Percentiles rank a stretch among this genome's conserved stretches.
phyloP scores from a whole-genome alignment of 2,329 filamentous ascomycete genomes.

The Arthroderma sp. region DNA sequence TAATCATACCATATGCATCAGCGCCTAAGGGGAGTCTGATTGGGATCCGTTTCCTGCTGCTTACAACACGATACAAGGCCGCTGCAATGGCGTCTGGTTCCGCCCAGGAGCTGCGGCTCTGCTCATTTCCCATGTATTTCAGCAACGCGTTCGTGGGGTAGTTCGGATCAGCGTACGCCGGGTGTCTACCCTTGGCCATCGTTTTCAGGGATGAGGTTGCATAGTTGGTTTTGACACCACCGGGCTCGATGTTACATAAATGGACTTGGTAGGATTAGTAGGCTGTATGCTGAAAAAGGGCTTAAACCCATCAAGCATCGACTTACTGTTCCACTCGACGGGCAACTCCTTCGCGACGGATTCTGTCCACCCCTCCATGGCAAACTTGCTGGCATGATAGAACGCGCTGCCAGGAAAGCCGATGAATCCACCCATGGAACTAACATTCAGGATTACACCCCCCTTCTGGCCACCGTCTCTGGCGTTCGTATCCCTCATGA shows the following conservation, averaged over 20 bases:
- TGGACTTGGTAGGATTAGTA: not conserved
- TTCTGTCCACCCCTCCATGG: constrained; percentile 37
- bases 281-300: not conserved
- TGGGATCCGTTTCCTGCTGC: constrained; percentile 1
- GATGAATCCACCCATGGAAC: constrained; percentile 37
- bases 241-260: not conserved
- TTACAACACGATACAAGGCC: not conserved
- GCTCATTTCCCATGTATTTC: not conserved
- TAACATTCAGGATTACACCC: constrained; percentile 43
- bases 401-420: constrained; percentile 24
- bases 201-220: not conserved
- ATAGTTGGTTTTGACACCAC: constrained; percentile 4
- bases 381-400: constrained; percentile 34
- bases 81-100: not conserved
- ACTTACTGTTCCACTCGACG: constrained; percentile 31
- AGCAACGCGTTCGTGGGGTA: not conserved
- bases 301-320: constrained; percentile 10
- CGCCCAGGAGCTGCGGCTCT: not conserved
- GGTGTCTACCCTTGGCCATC: not conserved
- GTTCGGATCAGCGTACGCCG: constrained; percentile 1
- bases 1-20: constrained; percentile 15
- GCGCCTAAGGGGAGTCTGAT: constrained; percentile 1
- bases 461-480: constrained; percentile 21
- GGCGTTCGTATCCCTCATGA: constrained; percentile 15
- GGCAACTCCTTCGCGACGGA: constrained; percentile 32